These are phyloP conservation scores for Claviceps humidiphila DNA, from an alignment of 2,329 filamentous ascomycete genomes.

Conservation along the genomic window DNA sequence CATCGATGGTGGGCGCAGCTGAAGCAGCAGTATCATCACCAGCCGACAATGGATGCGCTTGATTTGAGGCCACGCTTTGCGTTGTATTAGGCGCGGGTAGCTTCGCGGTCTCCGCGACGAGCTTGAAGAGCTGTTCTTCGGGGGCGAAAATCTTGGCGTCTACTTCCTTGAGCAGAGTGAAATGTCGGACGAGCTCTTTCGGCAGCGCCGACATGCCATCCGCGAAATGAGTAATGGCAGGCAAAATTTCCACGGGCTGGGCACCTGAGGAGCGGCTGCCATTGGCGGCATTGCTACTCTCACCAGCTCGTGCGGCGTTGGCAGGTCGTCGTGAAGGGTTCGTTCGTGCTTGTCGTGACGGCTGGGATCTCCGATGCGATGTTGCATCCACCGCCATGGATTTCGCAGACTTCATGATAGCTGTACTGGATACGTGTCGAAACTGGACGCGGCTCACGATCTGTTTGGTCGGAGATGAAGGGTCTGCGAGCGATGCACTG, in stretches of 20 bases:
- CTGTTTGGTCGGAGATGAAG: not conserved
- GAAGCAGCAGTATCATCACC: conserved; percentile 7
- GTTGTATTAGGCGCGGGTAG: conserved; percentile 14
- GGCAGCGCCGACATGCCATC: conserved; percentile 86
- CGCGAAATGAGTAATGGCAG: conserved; percentile 63
- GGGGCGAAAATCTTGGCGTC: conserved; percentile 91
- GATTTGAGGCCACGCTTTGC: conserved; percentile 15
- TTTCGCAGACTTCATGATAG: conserved; percentile 43
- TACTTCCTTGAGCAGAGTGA: conserved; percentile 91
- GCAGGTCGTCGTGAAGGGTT: conserved; percentile 47
- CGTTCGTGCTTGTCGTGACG: conserved; percentile 50
- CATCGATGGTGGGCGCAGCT: conserved; percentile 17
- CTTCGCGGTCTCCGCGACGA: conserved; percentile 53
- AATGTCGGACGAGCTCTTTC: conserved; percentile 89
- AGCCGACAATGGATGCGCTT: conserved; percentile 20
- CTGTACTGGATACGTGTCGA: not conserved
- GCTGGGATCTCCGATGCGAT: conserved; percentile 47
- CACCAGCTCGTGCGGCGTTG: conserved; percentile 29
- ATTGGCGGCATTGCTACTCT: conserved; percentile 31
- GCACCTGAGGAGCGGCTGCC: conserved; percentile 31
- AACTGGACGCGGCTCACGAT: not conserved
- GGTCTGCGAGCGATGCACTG: not conserved
- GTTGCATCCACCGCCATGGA: conserved; percentile 26
- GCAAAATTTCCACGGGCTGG: conserved; percentile 53
- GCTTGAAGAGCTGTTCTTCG: conserved; percentile 66